Base-by-base conservation (phyloP, 139 green algal genomes). In the Trebouxia sp. region DNA sequence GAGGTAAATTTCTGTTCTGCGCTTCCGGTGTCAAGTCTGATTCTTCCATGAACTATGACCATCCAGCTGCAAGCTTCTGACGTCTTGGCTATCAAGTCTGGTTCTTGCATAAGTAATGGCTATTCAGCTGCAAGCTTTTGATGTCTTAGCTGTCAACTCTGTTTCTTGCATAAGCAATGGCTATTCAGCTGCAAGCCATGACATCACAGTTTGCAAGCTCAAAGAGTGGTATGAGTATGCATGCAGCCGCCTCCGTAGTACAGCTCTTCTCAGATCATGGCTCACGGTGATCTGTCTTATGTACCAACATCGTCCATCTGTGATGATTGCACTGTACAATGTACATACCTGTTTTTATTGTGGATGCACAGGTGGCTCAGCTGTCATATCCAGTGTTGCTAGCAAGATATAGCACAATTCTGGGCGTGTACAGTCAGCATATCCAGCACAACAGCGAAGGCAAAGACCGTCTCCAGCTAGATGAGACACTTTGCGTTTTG, bases 371-470 rank as follows among this genome's bases (percentile, higher is more conserved):
- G 79, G 79, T 94, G 2, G 92, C 90, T 0, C 79, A 89, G 76
- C 41, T 91, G 12, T 89, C 94, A 15, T 84, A 97, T 65, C 92
- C 92, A 8, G 66, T 92, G 3, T 88, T 97, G 47, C 62, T 97
- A 26, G 41, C 77, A 12, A 83, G 91, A 41, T 92, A 85, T 51
- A 72, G 92, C 11, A 48, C 67, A 20, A 92, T 94, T 32, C 81
- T 96, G 67, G 42, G 37, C 10, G 65, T 51, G 0, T 89, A 86
- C 58, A 41, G 47, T 11, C 66, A 80, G 38, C 74, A 70, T 14
- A 67, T 51, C n/a, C 42, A 53, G 15, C 51, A 69, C 53, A 83
- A 30, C 9, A 65, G 8, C 15, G 62, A 77, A 53, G 56, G 45
- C 38, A 3, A 55, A 4, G 76, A 82, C 32, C 42, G 65, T 9